These are phyloP conservation scores for Zoysia pacifica DNA, from an alignment of 176 grass and related monocot genomes.

Conservation along the genomic window DNA sequence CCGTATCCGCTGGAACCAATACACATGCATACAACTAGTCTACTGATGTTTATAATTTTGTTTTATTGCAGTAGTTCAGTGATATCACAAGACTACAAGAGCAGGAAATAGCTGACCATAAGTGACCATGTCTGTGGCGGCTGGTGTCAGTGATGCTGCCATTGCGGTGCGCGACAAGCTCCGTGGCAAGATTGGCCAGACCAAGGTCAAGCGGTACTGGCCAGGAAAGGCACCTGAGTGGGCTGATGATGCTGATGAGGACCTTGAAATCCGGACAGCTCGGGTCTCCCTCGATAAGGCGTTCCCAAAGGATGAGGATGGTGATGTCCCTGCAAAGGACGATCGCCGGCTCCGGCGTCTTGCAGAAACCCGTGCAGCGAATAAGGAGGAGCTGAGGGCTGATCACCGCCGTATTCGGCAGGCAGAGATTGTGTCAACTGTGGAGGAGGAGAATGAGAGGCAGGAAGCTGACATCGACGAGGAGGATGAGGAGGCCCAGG, in stretches of 20 bases:
- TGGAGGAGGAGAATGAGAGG: conserved; percentile 71
- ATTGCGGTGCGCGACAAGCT: conserved; percentile 87
- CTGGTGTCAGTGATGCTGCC: conserved; percentile 74
- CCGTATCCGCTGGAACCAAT: no score
- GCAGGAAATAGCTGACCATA: neutral
- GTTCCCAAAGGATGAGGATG: conserved; percentile 62
- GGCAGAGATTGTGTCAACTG: conserved; percentile 74
- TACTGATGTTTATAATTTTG: neutral
- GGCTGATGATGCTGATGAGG: conserved; percentile 57
- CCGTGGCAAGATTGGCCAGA: conserved; percentile 88
- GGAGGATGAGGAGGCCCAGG: conserved; percentile 85
- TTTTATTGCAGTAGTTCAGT: conserved; percentile 8
- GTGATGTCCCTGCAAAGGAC: conserved; percentile 52
- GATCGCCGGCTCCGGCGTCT: conserved; percentile 72
- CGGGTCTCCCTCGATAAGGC: conserved; percentile 67
- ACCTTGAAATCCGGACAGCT: conserved; percentile 46
- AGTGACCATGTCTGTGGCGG: conserved; percentile 65
- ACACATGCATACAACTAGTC: neutral
- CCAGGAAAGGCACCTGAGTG: conserved; percentile 78
- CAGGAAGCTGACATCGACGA: conserved; percentile 69
- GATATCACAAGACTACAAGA: neutral
- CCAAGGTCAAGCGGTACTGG: conserved; percentile 96
- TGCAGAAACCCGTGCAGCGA: conserved; percentile 58
- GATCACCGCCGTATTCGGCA: conserved; percentile 84
- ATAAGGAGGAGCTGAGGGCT: conserved; percentile 85